phyloP scores from a whole-genome alignment of 306 rosid species.

The Canavalia ensiformis region DNA sequence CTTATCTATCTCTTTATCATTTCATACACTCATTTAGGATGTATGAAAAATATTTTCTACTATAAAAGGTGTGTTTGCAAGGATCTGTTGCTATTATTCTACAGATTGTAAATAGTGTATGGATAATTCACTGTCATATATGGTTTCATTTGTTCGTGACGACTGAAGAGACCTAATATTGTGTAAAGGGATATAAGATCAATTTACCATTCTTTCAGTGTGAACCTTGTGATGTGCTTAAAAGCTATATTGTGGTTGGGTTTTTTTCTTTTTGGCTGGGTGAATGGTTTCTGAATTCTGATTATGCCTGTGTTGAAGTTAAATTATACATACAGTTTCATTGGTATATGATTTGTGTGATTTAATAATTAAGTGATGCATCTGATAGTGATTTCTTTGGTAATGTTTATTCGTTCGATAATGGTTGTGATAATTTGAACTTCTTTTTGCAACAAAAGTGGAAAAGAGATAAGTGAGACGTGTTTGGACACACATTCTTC shows the following conservation, averaged over 20 bases:
- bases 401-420: not conserved
- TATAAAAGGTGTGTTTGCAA: no score
- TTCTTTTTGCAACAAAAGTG: no score
- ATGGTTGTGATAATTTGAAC: not conserved
- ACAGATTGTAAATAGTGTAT: no score
- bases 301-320: not conserved
- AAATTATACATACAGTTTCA: not conserved
- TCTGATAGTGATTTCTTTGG: no score
- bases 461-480: no score
- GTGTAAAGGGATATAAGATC: not conserved
- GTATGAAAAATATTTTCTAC: no score
- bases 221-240: not conserved
- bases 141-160: not conserved
- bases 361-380: not conserved
- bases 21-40: no score
- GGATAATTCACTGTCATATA: no score
- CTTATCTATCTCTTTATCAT: no score
- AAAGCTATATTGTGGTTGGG: not conserved
- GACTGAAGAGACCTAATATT: not conserved
- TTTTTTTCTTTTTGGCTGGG: not conserved
- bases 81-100: no score
- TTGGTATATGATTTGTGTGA: not conserved
- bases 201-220: not conserved
- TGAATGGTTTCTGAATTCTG: not conserved
- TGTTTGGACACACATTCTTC: no score